Evolutionary conservation across 108 stramenopile species (phyloP).

Genomic region (Nitzschia palea): DNA sequence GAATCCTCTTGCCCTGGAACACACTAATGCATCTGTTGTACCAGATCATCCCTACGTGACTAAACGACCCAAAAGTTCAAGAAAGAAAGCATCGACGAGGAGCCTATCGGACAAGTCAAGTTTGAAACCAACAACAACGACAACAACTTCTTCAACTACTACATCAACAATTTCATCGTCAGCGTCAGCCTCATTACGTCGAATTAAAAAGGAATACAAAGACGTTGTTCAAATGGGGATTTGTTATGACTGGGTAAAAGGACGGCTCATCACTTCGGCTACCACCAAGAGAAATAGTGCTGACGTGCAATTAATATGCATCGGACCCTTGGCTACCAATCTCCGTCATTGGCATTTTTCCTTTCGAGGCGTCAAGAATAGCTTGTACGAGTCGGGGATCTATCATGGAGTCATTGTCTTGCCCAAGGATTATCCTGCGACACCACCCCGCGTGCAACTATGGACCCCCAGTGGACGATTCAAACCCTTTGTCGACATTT

Average conservation of each 20-base stretch:
- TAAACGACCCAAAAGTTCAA: too few relatives aligned
- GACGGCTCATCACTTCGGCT: not conserved
- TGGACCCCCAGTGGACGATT: constrained; percentile 89
- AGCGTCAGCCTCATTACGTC: constrained; percentile 37
- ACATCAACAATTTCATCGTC: constrained; percentile 1
- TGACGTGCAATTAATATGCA: constrained; percentile 33
- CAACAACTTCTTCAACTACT: not conserved
- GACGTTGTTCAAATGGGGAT: constrained; percentile 78
- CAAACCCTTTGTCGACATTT: constrained; percentile 65
- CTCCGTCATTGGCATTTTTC: constrained; percentile 90
- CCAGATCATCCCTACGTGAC: too few relatives aligned
- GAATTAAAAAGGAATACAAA: constrained; percentile 82
- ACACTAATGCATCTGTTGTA: too few relatives aligned
- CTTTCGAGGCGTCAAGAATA: constrained; percentile 57
- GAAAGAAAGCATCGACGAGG: not conserved
- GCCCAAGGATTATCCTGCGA: constrained; percentile 81
- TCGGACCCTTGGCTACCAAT: constrained; percentile 75
- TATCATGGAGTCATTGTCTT: constrained; percentile 87
- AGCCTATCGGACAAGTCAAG: not conserved
- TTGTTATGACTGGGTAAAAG: constrained; percentile 78
- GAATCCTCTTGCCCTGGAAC: too few relatives aligned
- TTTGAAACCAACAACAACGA: not conserved
- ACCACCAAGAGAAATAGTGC: not conserved
- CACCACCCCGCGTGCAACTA: constrained; percentile 84
- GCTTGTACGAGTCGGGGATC: constrained; percentile 70